Evolutionary conservation across 768 basidiomycete genomes (phyloP).

Genomic region (Tylopilus rubrobrunneus): DNA sequence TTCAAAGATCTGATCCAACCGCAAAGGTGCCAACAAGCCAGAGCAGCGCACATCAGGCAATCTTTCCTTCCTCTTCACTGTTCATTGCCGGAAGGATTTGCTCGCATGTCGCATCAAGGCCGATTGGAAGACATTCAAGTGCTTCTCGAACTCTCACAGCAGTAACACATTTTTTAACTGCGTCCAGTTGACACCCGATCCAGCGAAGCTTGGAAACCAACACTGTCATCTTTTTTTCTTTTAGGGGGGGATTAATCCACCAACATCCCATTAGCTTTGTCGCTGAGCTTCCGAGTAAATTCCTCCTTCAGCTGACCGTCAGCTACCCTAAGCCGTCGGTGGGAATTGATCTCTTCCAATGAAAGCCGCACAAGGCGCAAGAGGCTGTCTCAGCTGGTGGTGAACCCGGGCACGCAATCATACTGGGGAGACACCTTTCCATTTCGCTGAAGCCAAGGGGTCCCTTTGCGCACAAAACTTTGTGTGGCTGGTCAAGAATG

Average conservation of each 20-base stretch:
- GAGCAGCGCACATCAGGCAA: not conserved
- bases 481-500: too few species aligned
- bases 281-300: not conserved
- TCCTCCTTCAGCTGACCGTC: not conserved
- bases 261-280: not conserved
- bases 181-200: slow-evolving; percentile 13
- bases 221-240: too few species aligned
- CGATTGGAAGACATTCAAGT: slow-evolving; percentile 3
- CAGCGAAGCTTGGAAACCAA: slow-evolving; percentile 9
- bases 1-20: slow-evolving; percentile 6
- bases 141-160: not conserved
- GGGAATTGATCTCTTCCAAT: not conserved
- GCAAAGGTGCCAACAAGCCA: slow-evolving; percentile 6
- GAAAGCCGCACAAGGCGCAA: too few species aligned
- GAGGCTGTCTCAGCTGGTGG: too few species aligned
- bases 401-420: not conserved
- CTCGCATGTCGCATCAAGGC: slow-evolving; percentile 6
- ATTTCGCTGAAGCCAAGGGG: too few species aligned
- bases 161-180: slow-evolving; percentile 7
- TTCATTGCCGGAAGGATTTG: slow-evolving; percentile 4
- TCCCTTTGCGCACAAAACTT: too few species aligned
- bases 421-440: not conserved
- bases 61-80: not conserved
- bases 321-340: not conserved
- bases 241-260: not conserved